A percentile compares a stretch with the other conserved stretches of the same genome.
These are phyloP conservation scores for Scutellaria barbata DNA, from an alignment of 257 asterid species.

Conservation along the genomic window DNA sequence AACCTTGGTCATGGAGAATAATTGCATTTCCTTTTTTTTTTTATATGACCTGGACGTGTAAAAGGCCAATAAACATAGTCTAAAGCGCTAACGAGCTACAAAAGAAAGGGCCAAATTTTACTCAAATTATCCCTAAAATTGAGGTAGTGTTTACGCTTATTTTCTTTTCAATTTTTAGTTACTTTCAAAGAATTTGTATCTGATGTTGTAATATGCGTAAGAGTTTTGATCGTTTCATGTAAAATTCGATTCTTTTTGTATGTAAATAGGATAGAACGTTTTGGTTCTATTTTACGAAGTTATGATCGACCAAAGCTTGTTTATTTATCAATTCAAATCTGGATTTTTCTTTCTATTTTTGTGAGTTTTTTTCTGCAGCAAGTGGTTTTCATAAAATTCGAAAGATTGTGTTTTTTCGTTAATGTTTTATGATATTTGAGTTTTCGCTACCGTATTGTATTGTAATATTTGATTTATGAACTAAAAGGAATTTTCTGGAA, in stretches of 20 bases:
- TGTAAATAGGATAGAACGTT: background rate
- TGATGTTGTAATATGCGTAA: conserved; percentile 31
- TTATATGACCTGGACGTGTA: too few relatives aligned
- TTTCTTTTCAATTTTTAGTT: conserved; percentile 7
- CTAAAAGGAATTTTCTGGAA: background rate
- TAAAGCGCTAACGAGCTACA: too few relatives aligned
- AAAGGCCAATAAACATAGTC: too few relatives aligned
- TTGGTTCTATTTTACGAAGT: conserved; percentile 22
- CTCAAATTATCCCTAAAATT: conserved; percentile 17
- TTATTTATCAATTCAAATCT: conserved; percentile 1
- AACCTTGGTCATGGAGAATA: too few relatives aligned
- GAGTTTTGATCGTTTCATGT: conserved; percentile 34
- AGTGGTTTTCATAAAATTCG: background rate
- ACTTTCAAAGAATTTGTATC: conserved; percentile 6
- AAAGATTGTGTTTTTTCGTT: background rate
- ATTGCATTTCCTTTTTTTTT: too few relatives aligned
- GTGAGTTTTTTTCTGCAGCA: conserved; percentile 12
- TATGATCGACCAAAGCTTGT: conserved; percentile 36
- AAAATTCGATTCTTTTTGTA: conserved; percentile 31
- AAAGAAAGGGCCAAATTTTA: too few relatives aligned
- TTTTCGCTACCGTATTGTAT: background rate
- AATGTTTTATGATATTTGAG: background rate
- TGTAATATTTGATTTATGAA: conserved; percentile 6
- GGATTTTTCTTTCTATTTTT: background rate
- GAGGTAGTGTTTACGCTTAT: conserved; percentile 37